Percentiles rank a stretch among this genome's conserved stretches.
phyloP scores from a whole-genome alignment of 129 eudicot species.

The Helianthus tuberosus region DNA sequence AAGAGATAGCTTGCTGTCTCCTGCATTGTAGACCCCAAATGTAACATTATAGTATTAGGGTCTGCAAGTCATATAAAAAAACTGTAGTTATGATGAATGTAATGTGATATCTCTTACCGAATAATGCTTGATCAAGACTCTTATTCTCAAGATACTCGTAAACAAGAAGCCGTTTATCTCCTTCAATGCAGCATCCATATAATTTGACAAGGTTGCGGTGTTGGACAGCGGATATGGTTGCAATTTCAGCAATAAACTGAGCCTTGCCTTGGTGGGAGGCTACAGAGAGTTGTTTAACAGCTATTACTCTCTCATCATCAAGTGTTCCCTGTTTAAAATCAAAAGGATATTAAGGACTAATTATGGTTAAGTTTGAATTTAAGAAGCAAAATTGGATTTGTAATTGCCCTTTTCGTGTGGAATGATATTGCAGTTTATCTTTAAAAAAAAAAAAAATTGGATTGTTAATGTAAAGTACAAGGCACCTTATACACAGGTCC shows the following conservation, averaged over 20 bases:
- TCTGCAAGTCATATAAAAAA: not conserved
- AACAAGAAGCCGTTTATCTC: constrained; percentile 33
- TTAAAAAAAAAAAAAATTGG: too few species aligned
- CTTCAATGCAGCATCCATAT: constrained; percentile 61
- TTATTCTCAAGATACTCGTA: too few species aligned
- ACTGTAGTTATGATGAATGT: not conserved
- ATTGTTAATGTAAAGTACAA: constrained; percentile 1
- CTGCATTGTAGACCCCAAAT: constrained; percentile 20
- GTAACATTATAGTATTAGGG: not conserved
- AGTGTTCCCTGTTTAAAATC: constrained; percentile 56
- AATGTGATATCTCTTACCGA: constrained; percentile 32
- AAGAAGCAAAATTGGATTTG: constrained; percentile 6
- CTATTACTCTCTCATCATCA: constrained; percentile 57
- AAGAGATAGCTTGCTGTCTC: constrained; percentile 30
- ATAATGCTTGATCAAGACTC: constrained; percentile 54
- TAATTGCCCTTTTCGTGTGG: too few species aligned
- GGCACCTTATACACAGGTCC: constrained; percentile 53
- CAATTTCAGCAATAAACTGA: constrained; percentile 69
- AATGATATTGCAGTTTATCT: too few species aligned
- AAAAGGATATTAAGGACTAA: not conserved
- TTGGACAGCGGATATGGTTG: constrained; percentile 59
- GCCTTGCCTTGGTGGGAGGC: constrained; percentile 62
- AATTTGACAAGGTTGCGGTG: constrained; percentile 64
- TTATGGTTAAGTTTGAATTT: not conserved
- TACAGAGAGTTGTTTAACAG: constrained; percentile 69